phyloP scores from a whole-genome alignment of 2,329 filamentous ascomycete species.

The Karstenula rhodostoma region DNA sequence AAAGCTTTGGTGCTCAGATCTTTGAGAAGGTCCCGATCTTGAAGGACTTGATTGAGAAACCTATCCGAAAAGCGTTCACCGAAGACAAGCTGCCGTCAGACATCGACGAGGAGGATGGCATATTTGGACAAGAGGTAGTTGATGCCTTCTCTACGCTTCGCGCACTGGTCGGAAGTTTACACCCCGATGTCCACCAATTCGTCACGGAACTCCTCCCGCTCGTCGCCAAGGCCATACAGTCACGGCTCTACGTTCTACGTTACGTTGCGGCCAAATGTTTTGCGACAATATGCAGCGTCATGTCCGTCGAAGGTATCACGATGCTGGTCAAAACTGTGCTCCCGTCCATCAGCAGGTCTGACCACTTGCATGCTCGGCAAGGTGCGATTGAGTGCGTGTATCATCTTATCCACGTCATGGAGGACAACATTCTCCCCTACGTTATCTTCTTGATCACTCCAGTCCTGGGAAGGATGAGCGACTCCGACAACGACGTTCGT shows the following conservation, averaged over 20 bases:
- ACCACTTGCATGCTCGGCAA: constrained; percentile 88
- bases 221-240: constrained; percentile 87
- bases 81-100: constrained; percentile 72
- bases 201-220: constrained; percentile 84
- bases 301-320: constrained; percentile 94
- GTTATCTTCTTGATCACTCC: constrained; percentile 99
- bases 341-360: constrained; percentile 87
- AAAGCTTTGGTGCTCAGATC: constrained; percentile 78
- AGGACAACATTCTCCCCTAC: constrained; percentile 92
- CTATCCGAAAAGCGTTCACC: constrained; percentile 77
- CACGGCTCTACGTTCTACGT: constrained; percentile 86
- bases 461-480: constrained; percentile 96
- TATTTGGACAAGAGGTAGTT: constrained; percentile 88
- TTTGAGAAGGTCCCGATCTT: constrained; percentile 87
- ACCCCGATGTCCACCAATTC: constrained; percentile 77
- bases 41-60: constrained; percentile 79
- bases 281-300: constrained; percentile 96
- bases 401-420: constrained; percentile 98
- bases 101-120: constrained; percentile 75
- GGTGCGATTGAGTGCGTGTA: constrained; percentile 96
- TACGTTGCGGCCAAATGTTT: constrained; percentile 98
- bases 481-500: constrained; percentile 94
- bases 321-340: constrained; percentile 92
- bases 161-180: constrained; percentile 89
- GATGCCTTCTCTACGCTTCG: constrained; percentile 93